Percentiles rank a stretch among this genome's conserved stretches.
phyloP scores from a whole-genome alignment of 1,284 basidiomycete species.

The Fomitopsis palustris region DNA sequence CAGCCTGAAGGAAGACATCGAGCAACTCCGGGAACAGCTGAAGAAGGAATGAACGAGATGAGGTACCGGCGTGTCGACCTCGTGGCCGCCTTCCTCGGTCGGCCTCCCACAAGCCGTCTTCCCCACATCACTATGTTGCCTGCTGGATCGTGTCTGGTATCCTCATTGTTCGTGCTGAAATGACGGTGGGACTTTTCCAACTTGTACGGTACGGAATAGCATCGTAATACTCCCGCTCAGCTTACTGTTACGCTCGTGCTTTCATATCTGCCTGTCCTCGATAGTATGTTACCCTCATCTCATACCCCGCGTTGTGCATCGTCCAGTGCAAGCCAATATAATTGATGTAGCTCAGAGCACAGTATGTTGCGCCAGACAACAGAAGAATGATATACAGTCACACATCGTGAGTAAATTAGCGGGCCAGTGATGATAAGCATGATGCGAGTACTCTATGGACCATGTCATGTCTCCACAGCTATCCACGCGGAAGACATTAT shows the following conservation, averaged over 20 bases:
- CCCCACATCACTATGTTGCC: constrained; percentile 11
- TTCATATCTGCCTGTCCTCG: constrained; percentile 5
- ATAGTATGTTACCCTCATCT: constrained; percentile 21
- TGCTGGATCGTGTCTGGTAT: constrained; percentile 12
- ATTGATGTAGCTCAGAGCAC: not conserved
- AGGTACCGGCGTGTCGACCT: constrained; percentile 10
- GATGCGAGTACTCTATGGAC: not conserved
- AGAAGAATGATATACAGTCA: not conserved
- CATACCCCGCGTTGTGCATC: constrained; percentile 23
- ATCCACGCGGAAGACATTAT: too few species aligned
- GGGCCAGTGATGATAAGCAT: not conserved
- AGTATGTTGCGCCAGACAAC: not conserved
- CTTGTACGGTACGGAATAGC: constrained; percentile 2
- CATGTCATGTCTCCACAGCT: too few species aligned
- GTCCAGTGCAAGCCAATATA: not conserved
- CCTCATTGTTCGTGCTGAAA: constrained; percentile 11
- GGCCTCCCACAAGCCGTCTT: constrained; percentile 11
- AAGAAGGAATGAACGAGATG: constrained; percentile 26
- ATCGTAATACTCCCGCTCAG: not conserved
- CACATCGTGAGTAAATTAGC: not conserved
- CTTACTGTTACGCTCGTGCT: constrained; percentile 3
- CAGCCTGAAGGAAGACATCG: constrained; percentile 68
- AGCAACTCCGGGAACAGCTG: constrained; percentile 40
- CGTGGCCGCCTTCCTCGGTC: constrained; percentile 9
- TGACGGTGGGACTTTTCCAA: not conserved